phyloP scores from a whole-genome alignment of 768 basidiomycete species.

The Panaeolus cyanescens region DNA sequence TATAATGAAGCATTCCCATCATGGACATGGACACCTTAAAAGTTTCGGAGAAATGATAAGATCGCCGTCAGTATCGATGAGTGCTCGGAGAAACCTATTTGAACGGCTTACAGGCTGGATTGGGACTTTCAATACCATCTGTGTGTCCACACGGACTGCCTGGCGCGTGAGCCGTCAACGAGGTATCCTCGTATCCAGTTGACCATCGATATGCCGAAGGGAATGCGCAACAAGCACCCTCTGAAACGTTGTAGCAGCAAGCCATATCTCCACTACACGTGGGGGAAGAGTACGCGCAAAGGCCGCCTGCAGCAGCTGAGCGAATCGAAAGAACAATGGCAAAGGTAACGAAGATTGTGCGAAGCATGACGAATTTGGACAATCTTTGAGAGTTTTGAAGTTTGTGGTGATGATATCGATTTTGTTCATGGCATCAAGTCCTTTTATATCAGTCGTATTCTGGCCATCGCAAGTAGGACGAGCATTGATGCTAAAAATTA shows the following conservation, averaged over 20 bases:
- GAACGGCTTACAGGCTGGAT: not conserved
- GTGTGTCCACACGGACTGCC: not conserved
- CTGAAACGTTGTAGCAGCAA: constrained; percentile 11
- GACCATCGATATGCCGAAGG: constrained; percentile 8
- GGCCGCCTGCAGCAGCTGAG: not conserved
- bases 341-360: not conserved
- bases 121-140: not conserved
- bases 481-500: too few species aligned
- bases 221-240: constrained; percentile 10
- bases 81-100: not conserved
- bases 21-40: not conserved
- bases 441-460: too few species aligned
- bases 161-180: not conserved
- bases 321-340: not conserved
- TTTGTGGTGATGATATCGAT: too few species aligned
- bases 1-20: not conserved
- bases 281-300: not conserved
- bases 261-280: constrained; percentile 6
- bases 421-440: too few species aligned
- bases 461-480: too few species aligned
- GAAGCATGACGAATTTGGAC: not conserved
- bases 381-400: too few species aligned
- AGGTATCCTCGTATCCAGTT: constrained; percentile 1
- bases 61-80: not conserved
- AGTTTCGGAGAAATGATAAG: not conserved